Conservation (phyloP, 2,329 filamentous ascomycete genomes). For the Paraphoma chrysanthemicola region DNA sequence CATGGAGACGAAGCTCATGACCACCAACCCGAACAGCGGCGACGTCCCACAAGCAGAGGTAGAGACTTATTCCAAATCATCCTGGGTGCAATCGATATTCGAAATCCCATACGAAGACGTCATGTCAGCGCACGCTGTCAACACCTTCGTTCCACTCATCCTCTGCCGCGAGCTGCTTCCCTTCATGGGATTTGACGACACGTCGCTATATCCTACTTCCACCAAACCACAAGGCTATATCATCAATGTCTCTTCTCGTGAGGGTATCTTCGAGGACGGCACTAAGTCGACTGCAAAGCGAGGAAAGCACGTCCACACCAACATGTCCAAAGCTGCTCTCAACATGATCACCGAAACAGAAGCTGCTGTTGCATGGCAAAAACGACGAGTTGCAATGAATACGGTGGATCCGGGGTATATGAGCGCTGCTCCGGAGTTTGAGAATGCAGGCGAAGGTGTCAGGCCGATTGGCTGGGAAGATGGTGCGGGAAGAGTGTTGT, state of each 20-base stretch:
- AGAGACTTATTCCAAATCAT: conserved; percentile 13
- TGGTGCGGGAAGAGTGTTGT: conserved; percentile 15
- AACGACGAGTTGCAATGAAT: conserved; percentile 12
- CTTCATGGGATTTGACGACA: conserved; percentile 5
- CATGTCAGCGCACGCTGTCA: conserved; percentile 18
- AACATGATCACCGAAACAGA: conserved; percentile 23
- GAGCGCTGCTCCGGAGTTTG: conserved; percentile 18
- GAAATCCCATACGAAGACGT: conserved; percentile 23
- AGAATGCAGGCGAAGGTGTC: conserved; percentile 12
- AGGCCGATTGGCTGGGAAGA: conserved; percentile 19
- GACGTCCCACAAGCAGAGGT: not conserved
- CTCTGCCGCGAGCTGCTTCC: conserved; percentile 18
- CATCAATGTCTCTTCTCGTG: conserved; percentile 22
- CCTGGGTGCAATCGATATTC: conserved; percentile 15
- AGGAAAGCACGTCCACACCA: conserved; percentile 19
- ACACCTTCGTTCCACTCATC: conserved; percentile 20
- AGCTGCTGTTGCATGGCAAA: conserved; percentile 10
- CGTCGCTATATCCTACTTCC: not conserved
- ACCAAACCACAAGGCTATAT: conserved; percentile 14
- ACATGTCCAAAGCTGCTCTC: conserved; percentile 22
- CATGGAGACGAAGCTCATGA: not conserved
- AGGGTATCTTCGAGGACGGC: conserved; percentile 20
- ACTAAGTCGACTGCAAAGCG: conserved; percentile 6
- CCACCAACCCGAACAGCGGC: not conserved
- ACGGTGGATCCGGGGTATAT: conserved; percentile 20